These are phyloP conservation scores for Suhomyces bribrorum DNA, from an alignment of 1,139 yeast species.

Conservation along the genomic window DNA sequence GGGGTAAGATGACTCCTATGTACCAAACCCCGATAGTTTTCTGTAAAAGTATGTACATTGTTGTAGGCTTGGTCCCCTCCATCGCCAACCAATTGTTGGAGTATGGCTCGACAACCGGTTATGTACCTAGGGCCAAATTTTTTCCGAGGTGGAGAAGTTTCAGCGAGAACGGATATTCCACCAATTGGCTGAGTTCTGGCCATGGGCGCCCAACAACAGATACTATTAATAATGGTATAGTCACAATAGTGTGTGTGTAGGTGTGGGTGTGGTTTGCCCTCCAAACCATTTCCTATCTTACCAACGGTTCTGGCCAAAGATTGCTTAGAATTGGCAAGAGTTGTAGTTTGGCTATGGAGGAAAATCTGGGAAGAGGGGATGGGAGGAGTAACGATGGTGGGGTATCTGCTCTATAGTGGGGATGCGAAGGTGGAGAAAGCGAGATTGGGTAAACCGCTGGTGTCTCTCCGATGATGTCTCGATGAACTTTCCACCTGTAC, in stretches of 20 bases:
- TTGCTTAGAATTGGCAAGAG: too few relatives aligned
- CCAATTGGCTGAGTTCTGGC: constrained; percentile 1
- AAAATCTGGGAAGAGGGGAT: not conserved
- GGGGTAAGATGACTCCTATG: not conserved
- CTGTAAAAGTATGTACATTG: not conserved
- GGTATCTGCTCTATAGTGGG: not conserved
- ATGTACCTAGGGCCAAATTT: constrained; percentile 1
- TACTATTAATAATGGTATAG: too few relatives aligned
- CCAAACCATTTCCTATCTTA: not conserved
- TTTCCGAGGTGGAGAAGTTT: constrained; percentile 8
- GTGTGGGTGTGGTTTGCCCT: not conserved
- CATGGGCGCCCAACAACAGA: too few relatives aligned
- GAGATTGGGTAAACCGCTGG: not conserved
- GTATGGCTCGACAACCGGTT: constrained; percentile 1
- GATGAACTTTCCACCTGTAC: too few relatives aligned
- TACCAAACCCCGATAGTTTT: not conserved
- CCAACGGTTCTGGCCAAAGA: too few relatives aligned
- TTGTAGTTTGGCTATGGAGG: too few relatives aligned
- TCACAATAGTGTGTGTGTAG: too few relatives aligned
- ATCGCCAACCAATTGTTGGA: constrained; percentile 1
- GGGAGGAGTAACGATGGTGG: not conserved
- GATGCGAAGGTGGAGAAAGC: not conserved
- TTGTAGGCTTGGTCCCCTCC: constrained; percentile 1
- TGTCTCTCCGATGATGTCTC: not conserved
- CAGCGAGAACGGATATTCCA: constrained; percentile 1